Base-by-base conservation (phyloP, 1,284 basidiomycete species). In the Cronartium ribicola region DNA sequence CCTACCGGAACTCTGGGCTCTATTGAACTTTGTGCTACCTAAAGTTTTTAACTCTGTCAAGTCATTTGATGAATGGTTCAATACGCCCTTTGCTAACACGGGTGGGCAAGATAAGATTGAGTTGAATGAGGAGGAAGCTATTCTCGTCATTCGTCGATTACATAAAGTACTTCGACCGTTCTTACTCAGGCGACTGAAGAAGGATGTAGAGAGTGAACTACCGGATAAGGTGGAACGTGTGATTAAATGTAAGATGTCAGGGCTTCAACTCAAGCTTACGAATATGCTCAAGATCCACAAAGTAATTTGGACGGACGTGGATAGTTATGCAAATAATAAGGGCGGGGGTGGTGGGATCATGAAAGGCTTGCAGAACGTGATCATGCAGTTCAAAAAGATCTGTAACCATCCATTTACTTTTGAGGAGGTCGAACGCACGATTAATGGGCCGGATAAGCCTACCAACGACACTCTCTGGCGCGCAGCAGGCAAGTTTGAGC, bases 51-150 rank as follows among this genome's bases (percentile, higher is more conserved):
- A 98, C 84, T 98, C 95, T 4, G 94, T 98, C 78, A 97, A 98
- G 83, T 96, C 94, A 62, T 98, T 99, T 81, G 96, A 98, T 80
- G 96, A 98, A 81, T 98, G 96, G 96, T 99, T 98, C 86, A 98
- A 98, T 84, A 97, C 95, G 2, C 96, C 96, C 0, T 99, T 99
- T 79, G 95, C 96, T 76, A 98, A 95, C 83, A 94, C 94, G 17
- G 95, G 96, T 44, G 89, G 90, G 0, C 89, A 90, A 22, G 95
- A 98, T 83, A 96, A 95, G 86, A 97, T 98, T 82, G 94, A 97
- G 85, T 83, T 98, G 84, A 98, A 96, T 84, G 96, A 98, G 90
- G 96, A 98, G 90, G 96, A 98, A 85, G 91, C 93, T 2, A 85
- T 98, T 67, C 89, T 98, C 72, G 94, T 99, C 80, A 96, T 99